phyloP scores from a whole-genome alignment of 202 grass and related monocot genomes.

The Eragrostis tef region DNA sequence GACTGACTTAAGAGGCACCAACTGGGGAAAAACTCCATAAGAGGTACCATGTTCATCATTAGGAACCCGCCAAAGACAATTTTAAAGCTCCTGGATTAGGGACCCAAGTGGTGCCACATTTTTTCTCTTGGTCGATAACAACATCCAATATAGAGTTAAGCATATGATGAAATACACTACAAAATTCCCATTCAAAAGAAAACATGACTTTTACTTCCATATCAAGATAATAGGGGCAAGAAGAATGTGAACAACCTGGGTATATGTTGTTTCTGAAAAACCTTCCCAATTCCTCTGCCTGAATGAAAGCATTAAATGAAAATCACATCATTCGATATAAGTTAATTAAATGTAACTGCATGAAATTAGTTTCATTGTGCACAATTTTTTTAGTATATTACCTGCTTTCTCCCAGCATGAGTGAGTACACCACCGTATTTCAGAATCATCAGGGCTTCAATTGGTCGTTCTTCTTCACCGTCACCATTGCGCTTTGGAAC shows the following conservation, averaged over 20 bases:
- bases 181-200: conserved; percentile 17
- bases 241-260: conserved; percentile 70
- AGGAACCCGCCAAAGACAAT: not conserved
- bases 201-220: conserved; percentile 28
- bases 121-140: conserved; percentile 33
- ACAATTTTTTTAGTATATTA: conserved; percentile 33
- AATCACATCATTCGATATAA: conserved; percentile 26
- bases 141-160: conserved; percentile 26
- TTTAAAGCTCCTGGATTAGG: conserved; percentile 26
- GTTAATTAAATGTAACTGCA: not conserved
- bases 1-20: not conserved
- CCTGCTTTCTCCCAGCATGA: conserved; percentile 99
- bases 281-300: conserved; percentile 99
- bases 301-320: conserved; percentile 34
- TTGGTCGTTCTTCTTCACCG: conserved; percentile 85
- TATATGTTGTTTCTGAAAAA: conserved; percentile 99
- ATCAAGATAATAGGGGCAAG: conserved; percentile 31
- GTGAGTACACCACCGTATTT: conserved; percentile 99
- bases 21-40: not conserved
- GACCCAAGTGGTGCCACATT: not conserved
- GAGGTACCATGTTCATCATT: conserved; percentile 24
- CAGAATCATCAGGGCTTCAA: conserved; percentile 98
- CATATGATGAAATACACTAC: conserved; percentile 8
- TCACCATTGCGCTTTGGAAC: conserved; percentile 67
- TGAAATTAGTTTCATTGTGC: not conserved